These are phyloP conservation scores for Phytophthora idaei DNA, from an alignment of 352 stramenopile genomes.

Conservation along the genomic window DNA sequence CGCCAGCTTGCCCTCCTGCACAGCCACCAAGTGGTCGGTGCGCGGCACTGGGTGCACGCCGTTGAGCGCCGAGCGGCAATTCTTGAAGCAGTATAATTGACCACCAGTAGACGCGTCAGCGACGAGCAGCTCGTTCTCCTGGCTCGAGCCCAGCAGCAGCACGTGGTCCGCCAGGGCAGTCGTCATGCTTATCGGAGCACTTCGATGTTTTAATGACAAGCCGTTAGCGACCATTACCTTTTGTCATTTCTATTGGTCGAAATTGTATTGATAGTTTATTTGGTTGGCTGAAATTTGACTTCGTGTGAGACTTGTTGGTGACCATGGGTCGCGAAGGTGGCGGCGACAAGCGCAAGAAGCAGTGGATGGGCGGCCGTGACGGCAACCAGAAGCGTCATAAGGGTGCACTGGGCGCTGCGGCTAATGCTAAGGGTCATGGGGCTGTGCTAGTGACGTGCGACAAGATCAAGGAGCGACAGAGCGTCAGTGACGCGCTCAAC, in stretches of 20 bases:
- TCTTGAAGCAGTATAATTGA: constrained; percentile 81
- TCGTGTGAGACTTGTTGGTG: neutral
- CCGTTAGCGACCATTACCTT: constrained; percentile 30
- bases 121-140: constrained; percentile 72
- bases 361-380: constrained; percentile 51
- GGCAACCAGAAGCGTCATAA: constrained; percentile 68
- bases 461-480: constrained; percentile 77
- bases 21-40: constrained; percentile 67
- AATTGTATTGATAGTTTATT: neutral
- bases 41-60: constrained; percentile 64
- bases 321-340: constrained; percentile 40
- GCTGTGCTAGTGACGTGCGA: constrained; percentile 79
- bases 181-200: constrained; percentile 38
- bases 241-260: constrained; percentile 23
- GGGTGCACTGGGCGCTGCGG: constrained; percentile 45
- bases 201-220: constrained; percentile 15
- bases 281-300: constrained; percentile 32
- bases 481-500: constrained; percentile 73
- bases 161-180: constrained; percentile 61
- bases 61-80: constrained; percentile 52
- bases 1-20: constrained; percentile 75
- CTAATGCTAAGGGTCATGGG: constrained; percentile 62
- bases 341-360: constrained; percentile 60
- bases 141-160: constrained; percentile 67
- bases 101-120: constrained; percentile 62